These are phyloP conservation scores for Actinomortierella wolfii DNA, from an alignment of 371 early-diverging fungal species.

Conservation along the genomic window DNA sequence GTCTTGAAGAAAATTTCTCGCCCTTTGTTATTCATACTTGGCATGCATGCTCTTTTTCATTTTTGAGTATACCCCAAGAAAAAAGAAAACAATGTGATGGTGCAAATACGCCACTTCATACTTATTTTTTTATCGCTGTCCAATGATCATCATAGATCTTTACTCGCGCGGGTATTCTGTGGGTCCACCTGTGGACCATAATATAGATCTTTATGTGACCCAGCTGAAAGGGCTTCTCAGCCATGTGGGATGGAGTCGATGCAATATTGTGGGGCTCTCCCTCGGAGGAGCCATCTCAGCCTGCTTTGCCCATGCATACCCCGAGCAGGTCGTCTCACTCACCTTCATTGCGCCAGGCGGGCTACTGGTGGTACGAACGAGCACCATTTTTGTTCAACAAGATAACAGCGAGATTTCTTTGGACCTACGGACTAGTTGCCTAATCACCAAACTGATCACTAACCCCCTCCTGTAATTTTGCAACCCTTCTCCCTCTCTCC, in stretches of 20 bases:
- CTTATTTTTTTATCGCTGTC: too few relatives aligned
- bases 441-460: too few relatives aligned
- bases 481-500: too few relatives aligned
- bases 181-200: slow-evolving; percentile 32
- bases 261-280: slow-evolving; percentile 42
- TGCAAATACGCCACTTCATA: background rate
- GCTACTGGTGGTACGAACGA: slow-evolving; percentile 19
- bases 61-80: too few relatives aligned
- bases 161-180: slow-evolving; percentile 43
- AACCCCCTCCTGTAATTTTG: too few relatives aligned
- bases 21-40: background rate
- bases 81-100: too few relatives aligned
- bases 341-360: slow-evolving; percentile 38
- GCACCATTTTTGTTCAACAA: background rate
- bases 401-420: background rate
- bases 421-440: too few relatives aligned
- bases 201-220: slow-evolving; percentile 28
- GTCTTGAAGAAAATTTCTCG: too few relatives aligned
- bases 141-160: slow-evolving; percentile 25
- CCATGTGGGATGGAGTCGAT: slow-evolving; percentile 29
- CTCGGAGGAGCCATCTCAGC: slow-evolving; percentile 38
- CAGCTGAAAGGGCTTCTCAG: slow-evolving; percentile 24
- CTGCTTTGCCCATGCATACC: slow-evolving; percentile 14
- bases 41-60: background rate
- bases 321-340: slow-evolving; percentile 10